These are phyloP conservation scores for Tulasnella sp. DNA, from an alignment of 768 basidiomycete genomes.

Conservation along the genomic window DNA sequence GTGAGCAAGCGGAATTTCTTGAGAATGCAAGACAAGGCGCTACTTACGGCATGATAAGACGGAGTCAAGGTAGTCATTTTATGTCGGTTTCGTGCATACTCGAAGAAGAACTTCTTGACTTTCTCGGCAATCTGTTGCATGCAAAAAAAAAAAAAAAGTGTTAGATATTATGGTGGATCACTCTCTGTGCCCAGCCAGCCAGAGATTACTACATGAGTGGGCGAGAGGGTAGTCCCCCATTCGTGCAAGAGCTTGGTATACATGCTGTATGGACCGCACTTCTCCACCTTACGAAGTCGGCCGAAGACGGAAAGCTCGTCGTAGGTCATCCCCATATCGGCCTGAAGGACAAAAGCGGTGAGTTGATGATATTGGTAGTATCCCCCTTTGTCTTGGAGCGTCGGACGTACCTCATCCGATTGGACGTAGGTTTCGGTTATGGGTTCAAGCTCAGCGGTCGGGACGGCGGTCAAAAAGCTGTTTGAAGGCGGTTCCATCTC, in stretches of 20 bases:
- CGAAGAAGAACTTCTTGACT: conserved; percentile 95
- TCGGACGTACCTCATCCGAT: conserved; percentile 66
- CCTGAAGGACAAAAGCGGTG: conserved; percentile 35
- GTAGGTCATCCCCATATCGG: conserved; percentile 99
- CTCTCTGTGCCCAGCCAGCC: neutral
- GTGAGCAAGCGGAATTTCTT: neutral
- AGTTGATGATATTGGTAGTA: neutral
- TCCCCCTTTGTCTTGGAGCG: conserved; percentile 11
- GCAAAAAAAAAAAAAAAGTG: neutral
- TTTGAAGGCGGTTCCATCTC: neutral
- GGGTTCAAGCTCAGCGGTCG: conserved; percentile 94
- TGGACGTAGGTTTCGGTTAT: conserved; percentile 91
- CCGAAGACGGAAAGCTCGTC: conserved; percentile 92
- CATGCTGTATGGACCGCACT: conserved; percentile 95
- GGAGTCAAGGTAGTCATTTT: conserved; percentile 98
- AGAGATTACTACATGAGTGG: conserved; percentile 59
- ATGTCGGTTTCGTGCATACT: conserved; percentile 91
- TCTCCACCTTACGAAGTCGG: conserved; percentile 86
- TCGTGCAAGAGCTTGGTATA: conserved; percentile 91
- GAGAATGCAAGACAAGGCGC: neutral
- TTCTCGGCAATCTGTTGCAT: conserved; percentile 76
- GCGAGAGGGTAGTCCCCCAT: conserved; percentile 82
- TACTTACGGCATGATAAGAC: conserved; percentile 79
- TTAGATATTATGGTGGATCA: too few relatives aligned
- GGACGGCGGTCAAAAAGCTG: conserved; percentile 85